Evolutionary conservation across 345 rosid genomes (phyloP), one percentile per base, ranked within the genome.

Genomic region (Populus euphratica): DNA sequence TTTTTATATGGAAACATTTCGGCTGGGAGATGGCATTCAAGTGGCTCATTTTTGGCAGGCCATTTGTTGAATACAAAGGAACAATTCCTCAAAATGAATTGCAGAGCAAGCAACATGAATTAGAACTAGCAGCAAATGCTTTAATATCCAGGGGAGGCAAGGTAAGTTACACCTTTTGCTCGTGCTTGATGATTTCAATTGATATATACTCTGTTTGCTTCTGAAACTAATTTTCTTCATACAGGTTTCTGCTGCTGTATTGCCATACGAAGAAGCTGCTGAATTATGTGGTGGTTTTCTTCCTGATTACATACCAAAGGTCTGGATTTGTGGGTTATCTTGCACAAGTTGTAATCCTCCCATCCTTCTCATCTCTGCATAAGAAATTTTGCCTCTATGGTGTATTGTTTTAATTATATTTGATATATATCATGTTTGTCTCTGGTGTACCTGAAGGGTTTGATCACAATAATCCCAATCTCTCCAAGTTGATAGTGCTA

Each of bases 51-150:
- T 68, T 82, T 81, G 62, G 75, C 89, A 87, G 96, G 87, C 93
- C 97, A 49, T 92, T 82, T 82, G 96, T 94, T 80, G 96, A 94
- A 85, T 94, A 91, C 79, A 90, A 88, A 70, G 97, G 96, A 52
- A 73, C 70, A 14, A 73, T 91, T 81, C 87, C 89, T 8, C 93
- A 83, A 75, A 83, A 68, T 79, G 92, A 86, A 77, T 56, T 91
- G 79, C 88, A 81, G 69, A 87, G 25, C 79, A 90, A 90, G 83
- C 90, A 75, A 80, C 83, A 76, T 76, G 93, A 90, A 80, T 68
- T 90, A 81, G 96, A 91, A 82, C 66, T 59, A n/a, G 96, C 87
- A 86, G 92, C 87, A 29, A 89, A 86, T 83, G 84, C 86, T 27
- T 80, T 92, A 67, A 91, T 92, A 80, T 76, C 91, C 66, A 86